A percentile compares a stretch with the other conserved stretches of the same genome.
Evolutionary conservation across 306 rosid genomes (phyloP).

Genomic region (Fragaria vesca): DNA sequence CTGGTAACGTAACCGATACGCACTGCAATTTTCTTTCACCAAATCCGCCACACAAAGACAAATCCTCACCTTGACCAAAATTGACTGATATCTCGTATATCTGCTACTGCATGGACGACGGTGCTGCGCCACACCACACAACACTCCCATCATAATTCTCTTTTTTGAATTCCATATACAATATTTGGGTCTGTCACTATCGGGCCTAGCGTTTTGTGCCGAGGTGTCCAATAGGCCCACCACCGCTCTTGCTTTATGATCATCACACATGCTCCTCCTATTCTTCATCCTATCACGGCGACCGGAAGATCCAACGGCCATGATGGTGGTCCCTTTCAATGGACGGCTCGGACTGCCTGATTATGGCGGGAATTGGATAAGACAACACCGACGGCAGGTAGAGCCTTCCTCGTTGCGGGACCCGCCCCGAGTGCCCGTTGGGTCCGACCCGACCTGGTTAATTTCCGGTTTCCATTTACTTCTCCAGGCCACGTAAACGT

Average conservation of each 20-base stretch:
- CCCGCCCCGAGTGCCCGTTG: slow-evolving; percentile 20
- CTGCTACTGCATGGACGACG: background rate
- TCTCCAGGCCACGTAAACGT: slow-evolving; percentile 28
- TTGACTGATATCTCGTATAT: background rate
- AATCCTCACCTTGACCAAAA: background rate
- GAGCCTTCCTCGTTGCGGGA: slow-evolving; percentile 40
- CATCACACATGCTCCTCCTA: slow-evolving; percentile 42
- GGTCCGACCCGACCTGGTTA: slow-evolving; percentile 12
- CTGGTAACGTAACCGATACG: slow-evolving; percentile 6
- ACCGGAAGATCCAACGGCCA: slow-evolving; percentile 24
- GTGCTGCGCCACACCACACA: background rate
- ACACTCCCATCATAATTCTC: background rate
- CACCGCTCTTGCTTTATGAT: slow-evolving; percentile 42
- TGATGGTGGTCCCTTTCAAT: slow-evolving; percentile 6
- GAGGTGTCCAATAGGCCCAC: slow-evolving; percentile 35
- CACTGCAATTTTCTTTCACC: background rate
- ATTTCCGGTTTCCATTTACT: slow-evolving; percentile 55
- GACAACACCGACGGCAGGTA: slow-evolving; percentile 85
- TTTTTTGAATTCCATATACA: background rate
- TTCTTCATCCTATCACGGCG: slow-evolving; percentile 27
- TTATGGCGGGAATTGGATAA: slow-evolving; percentile 67
- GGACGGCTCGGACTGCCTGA: slow-evolving; percentile 30
- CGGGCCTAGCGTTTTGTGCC: slow-evolving; percentile 19
- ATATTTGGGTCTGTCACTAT: slow-evolving; percentile 11
- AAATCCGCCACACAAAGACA: slow-evolving; percentile 21